Conservation (phyloP, 495 filamentous ascomycete genomes). For the Cercophora sp. region DNA sequence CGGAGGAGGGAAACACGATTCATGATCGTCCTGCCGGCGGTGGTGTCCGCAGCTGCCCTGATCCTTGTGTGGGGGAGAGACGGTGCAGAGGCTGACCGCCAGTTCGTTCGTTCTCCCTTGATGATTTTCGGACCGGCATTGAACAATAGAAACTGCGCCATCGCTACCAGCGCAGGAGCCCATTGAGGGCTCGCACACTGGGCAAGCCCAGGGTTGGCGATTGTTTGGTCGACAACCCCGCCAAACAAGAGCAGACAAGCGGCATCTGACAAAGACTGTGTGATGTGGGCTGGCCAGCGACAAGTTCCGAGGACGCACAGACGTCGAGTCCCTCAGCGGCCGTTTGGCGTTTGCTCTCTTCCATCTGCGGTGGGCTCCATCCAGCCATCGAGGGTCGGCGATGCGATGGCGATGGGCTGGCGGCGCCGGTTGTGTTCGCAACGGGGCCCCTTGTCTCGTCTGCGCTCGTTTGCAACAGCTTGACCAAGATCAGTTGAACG, state of each 20-base stretch:
- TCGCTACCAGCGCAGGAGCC: slow-evolving; percentile 16
- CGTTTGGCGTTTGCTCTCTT: slow-evolving; percentile 7
- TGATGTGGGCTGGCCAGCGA: slow-evolving; percentile 20
- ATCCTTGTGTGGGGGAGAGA: slow-evolving; percentile 25
- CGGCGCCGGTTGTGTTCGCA: slow-evolving; percentile 1
- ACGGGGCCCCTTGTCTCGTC: slow-evolving; percentile 14
- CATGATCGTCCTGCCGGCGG: slow-evolving; percentile 27
- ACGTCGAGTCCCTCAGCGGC: slow-evolving; percentile 16
- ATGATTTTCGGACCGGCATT: slow-evolving; percentile 13
- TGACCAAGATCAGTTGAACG: slow-evolving; percentile 24
- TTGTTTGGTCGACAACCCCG: slow-evolving; percentile 24
- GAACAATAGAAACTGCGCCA: slow-evolving; percentile 11
- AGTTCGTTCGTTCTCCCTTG: slow-evolving; percentile 23
- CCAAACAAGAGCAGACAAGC: slow-evolving; percentile 20
- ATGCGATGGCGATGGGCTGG: neutral
- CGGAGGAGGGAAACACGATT: slow-evolving; percentile 23
- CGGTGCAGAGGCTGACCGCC: slow-evolving; percentile 31
- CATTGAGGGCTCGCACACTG: slow-evolving; percentile 15
- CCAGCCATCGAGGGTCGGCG: neutral
- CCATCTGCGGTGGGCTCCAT: slow-evolving; percentile 1
- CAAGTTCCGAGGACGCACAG: slow-evolving; percentile 29
- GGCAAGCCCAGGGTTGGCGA: slow-evolving; percentile 22
- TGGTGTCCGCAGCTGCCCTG: slow-evolving; percentile 22
- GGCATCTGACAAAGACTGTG: slow-evolving; percentile 21
- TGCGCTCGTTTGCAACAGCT: slow-evolving; percentile 20